Percentiles rank a stretch among this genome's conserved stretches.
Evolutionary conservation across 2,329 filamentous ascomycete species (phyloP).

Genomic region (Cryoendolithus antarcticus): DNA sequence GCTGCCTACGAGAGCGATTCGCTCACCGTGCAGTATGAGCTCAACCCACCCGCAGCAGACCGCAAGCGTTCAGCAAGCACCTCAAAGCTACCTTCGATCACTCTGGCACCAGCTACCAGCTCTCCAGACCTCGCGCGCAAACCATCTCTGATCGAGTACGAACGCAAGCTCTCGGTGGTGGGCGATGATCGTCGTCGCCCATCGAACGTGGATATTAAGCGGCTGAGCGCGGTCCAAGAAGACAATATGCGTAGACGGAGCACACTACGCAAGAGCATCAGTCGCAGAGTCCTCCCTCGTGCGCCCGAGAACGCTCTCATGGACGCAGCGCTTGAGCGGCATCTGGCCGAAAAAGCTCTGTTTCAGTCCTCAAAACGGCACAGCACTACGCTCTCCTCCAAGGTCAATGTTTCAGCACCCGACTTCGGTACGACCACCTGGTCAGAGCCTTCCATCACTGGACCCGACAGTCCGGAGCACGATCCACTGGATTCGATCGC

Average conservation of each 20-base stretch:
- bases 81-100: slow-evolving; percentile 3
- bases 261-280: not conserved
- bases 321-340: slow-evolving; percentile 21
- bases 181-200: slow-evolving; percentile 19
- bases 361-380: slow-evolving; percentile 21
- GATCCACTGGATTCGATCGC: slow-evolving; percentile 11
- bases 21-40: slow-evolving; percentile 14
- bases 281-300: not conserved
- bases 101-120: not conserved
- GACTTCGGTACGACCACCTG: slow-evolving; percentile 10
- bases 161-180: slow-evolving; percentile 14
- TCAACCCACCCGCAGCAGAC: slow-evolving; percentile 3
- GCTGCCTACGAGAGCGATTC: slow-evolving; percentile 10
- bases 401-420: slow-evolving; percentile 1
- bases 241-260: slow-evolving; percentile 8
- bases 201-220: slow-evolving; percentile 9
- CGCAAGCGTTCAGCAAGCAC: slow-evolving; percentile 8
- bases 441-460: slow-evolving; percentile 1
- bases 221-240: slow-evolving; percentile 10
- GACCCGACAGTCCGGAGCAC: slow-evolving; percentile 2
- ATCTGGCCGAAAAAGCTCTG: slow-evolving; percentile 22
- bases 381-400: slow-evolving; percentile 4
- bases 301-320: slow-evolving; percentile 12
- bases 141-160: slow-evolving; percentile 15
- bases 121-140: slow-evolving; percentile 5